A percentile compares a stretch with the other conserved stretches of the same genome.
Evolutionary conservation across 306 rosid genomes (phyloP).

Genomic region (Acmispon strigosus): DNA sequence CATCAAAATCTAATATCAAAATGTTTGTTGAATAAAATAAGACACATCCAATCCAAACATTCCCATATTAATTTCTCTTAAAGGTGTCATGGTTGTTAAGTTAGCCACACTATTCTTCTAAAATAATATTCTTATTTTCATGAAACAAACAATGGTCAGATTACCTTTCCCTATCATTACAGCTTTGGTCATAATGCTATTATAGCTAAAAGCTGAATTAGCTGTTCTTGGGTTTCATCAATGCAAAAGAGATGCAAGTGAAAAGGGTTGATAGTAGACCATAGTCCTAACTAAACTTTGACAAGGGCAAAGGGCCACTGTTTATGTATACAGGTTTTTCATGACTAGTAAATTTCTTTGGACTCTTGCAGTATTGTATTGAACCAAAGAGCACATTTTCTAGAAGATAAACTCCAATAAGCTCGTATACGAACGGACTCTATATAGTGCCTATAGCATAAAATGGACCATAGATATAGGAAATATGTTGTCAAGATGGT

Average conservation of each 20-base stretch:
- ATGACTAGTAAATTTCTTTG: not conserved
- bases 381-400: too few species aligned
- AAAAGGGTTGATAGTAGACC: constrained; percentile 20
- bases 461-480: not conserved
- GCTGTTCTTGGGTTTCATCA: constrained; percentile 25
- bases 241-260: not conserved
- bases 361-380: not conserved
- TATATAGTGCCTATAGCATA: not conserved
- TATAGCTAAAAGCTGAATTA: constrained; percentile 15
- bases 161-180: constrained; percentile 47
- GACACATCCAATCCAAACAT: not conserved
- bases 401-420: too few species aligned
- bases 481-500: not conserved
- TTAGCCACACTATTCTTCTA: constrained; percentile 28
- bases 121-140: not conserved
- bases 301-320: not conserved
- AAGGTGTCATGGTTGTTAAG: constrained; percentile 41
- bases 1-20: constrained; percentile 61
- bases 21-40: constrained; percentile 60
- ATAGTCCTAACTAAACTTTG: not conserved
- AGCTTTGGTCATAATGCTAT: constrained; percentile 30
- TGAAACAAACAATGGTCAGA: constrained; percentile 23
- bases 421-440: too few species aligned
- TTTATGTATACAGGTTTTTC: not conserved
- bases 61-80: constrained; percentile 12